Base-by-base conservation (phyloP, 352 stramenopile species). In the Globisporangium ultimum region DNA sequence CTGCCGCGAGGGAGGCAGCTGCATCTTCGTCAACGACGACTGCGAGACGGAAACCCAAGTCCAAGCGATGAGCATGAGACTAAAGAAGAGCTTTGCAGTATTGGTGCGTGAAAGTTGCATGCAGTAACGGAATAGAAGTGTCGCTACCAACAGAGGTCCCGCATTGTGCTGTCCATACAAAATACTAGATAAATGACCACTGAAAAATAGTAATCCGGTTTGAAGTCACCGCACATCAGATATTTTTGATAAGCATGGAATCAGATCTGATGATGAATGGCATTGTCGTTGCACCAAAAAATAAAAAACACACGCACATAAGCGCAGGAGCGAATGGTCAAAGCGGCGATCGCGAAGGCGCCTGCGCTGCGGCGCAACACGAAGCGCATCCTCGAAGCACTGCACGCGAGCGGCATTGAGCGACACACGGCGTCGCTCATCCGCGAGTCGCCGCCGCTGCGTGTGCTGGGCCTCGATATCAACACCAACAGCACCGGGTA, bases 401-500 rank as follows among this genome's bases (percentile, higher is more conserved):
- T 90, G 20, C 58, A 68, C 34, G 63, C 61, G 11, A 71, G 67
- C 47, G 59, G 67, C 42, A 47, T 80, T 8, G 64, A 22, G 5
- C 28, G 47, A 24, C 50, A 63, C 55, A 53, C 62, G 34, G 58
- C 72, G 38, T 46, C 55, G 36, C 53, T 87, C 48, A 32, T 79
- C 36, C 70, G 28, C 47, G 46, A 34, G 20, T 73, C 60, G 4
- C 68, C 67, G 2, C 61, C 74, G 34, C 52, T 87, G 48, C 82
- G 80, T 43, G 71, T 93, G 42, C 76, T 95, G 4, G 86, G 83
- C 0, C 71, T 95, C 13, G 86, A 95, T 60, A 74, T 93, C 69
- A 95, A 95, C 68, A 95, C 86, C 55, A 91, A 82, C 58, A 91
- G 75, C 66, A 93, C 86, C 9, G 86, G 86, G 13, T 89, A 85